Evolutionary conservation across 1,139 yeast species (phyloP), one percentile per base, ranked within the genome.

Genomic region (Sporopachydermia cereana): DNA sequence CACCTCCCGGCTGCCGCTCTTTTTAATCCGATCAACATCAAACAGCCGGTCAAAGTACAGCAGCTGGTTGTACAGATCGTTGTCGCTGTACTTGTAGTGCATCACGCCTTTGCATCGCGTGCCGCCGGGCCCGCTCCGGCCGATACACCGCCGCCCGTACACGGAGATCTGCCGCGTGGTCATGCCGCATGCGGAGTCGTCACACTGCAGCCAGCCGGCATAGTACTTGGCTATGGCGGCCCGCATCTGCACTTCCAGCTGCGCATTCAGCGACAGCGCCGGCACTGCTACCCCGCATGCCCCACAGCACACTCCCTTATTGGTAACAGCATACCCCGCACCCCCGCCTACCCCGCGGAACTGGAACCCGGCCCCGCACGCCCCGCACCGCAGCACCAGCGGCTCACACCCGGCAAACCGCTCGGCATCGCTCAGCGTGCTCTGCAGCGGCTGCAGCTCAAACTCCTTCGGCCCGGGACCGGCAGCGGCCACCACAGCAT

Each of bases 111-210:
- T 80, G 60, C 97, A 91, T n/a, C 39, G 18, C 22, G 22, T 21
- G n/a, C 30, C 30, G n/a, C 30, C 30, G 29, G 66, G 50, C 41
- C 48, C 41, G 24, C 78, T 79, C 53, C 68, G 71, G 45, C 84
- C 82, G 48, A 88, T 71, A 64, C 98, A 91, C 53, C 93, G 72
- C 54, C 78, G 79, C 49, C 96, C 97, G 57, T 85, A 88, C 2
- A 89, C 96, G 14, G 91, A 79, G 22, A 91, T 73, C 57, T 89
- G 95, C 50, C 96, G 72, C 0, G 97, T 89, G 20, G 73, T 71
- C 46, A 76, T 69, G 5, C 84, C 88, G 67, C 99, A 93, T 1
- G 93, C 76, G 2, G 77, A 61, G 54, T 89, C 96, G 58, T 84
- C 93, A 64, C 99, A 93, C 0, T 64, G 67, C 39, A 88, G 66